Evolutionary conservation across 2,329 filamentous ascomycete genomes (phyloP).

Genomic region (Alternaria gansuensis): DNA sequence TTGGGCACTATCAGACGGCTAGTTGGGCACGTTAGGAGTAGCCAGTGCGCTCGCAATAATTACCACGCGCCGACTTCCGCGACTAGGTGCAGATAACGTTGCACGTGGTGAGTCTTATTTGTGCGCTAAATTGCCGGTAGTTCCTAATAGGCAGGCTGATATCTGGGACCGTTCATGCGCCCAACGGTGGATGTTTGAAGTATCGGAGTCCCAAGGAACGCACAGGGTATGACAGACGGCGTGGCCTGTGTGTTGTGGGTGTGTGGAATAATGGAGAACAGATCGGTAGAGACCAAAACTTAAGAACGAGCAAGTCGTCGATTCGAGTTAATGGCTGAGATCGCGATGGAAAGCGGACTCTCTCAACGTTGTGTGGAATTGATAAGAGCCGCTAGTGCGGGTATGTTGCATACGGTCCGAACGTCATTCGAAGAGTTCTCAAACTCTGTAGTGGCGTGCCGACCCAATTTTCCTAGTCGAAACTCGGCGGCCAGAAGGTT

Average conservation of each 20-base stretch:
- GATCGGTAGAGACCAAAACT: background rate
- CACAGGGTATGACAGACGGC: slow-evolving; percentile 31
- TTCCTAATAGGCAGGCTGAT: slow-evolving; percentile 25
- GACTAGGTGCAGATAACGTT: slow-evolving; percentile 26
- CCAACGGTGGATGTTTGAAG: slow-evolving; percentile 31
- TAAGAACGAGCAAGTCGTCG: background rate
- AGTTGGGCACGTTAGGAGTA: slow-evolving; percentile 17
- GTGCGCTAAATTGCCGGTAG: slow-evolving; percentile 22
- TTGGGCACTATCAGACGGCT: slow-evolving; percentile 18
- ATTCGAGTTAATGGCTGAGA: slow-evolving; percentile 3
- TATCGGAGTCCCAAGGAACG: slow-evolving; percentile 28
- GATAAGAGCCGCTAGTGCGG: slow-evolving; percentile 33
- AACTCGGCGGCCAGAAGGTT: slow-evolving; percentile 45
- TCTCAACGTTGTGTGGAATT: slow-evolving; percentile 23
- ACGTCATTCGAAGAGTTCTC: slow-evolving; percentile 26
- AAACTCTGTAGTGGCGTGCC: slow-evolving; percentile 29
- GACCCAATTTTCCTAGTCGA: slow-evolving; percentile 38
- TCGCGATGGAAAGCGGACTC: slow-evolving; percentile 11
- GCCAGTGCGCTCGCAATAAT: slow-evolving; percentile 19
- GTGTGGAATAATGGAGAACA: background rate
- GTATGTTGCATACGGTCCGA: slow-evolving; percentile 25
- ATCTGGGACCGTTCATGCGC: slow-evolving; percentile 25
- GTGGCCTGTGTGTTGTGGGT: slow-evolving; percentile 16
- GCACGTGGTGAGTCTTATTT: slow-evolving; percentile 30
- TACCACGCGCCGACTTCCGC: slow-evolving; percentile 26